Percentiles rank a stretch among this genome's conserved stretches.
Evolutionary conservation across 2,329 filamentous ascomycete genomes (phyloP).

Genomic region (Stemphylium lycopersici): DNA sequence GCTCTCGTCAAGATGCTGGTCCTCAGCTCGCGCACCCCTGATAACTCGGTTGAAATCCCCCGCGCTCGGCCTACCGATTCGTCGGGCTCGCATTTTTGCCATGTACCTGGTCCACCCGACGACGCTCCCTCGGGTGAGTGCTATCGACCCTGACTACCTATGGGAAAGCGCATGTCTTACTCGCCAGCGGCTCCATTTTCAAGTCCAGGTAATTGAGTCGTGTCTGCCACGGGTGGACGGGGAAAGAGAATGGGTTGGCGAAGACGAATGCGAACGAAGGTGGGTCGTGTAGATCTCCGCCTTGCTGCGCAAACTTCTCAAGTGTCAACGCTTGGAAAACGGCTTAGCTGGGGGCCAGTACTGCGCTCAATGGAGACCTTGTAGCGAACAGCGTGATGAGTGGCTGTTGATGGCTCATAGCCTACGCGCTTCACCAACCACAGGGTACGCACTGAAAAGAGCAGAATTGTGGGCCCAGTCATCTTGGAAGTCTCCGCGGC

Average conservation of each 20-base stretch:
- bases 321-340: background rate
- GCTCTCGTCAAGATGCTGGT: slow-evolving; percentile 4
- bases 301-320: background rate
- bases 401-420: background rate
- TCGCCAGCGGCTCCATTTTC: background rate
- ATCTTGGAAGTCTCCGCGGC: background rate
- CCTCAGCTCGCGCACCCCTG: slow-evolving; percentile 15
- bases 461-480: background rate
- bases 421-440: background rate
- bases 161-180: background rate
- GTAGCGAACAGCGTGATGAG: background rate
- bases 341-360: background rate
- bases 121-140: slow-evolving; percentile 12
- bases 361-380: background rate
- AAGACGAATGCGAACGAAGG: slow-evolving; percentile 12
- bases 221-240: slow-evolving; percentile 4
- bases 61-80: slow-evolving; percentile 14
- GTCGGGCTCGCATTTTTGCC: slow-evolving; percentile 5
- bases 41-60: slow-evolving; percentile 18
- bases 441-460: slow-evolving; percentile 1
- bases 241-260: slow-evolving; percentile 6
- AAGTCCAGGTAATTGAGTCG: slow-evolving; percentile 9
- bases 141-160: background rate
- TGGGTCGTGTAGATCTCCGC: background rate
- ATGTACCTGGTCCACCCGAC: slow-evolving; percentile 6